Conservation (phyloP, 768 basidiomycete genomes). For the Leccinum ochraceum region DNA sequence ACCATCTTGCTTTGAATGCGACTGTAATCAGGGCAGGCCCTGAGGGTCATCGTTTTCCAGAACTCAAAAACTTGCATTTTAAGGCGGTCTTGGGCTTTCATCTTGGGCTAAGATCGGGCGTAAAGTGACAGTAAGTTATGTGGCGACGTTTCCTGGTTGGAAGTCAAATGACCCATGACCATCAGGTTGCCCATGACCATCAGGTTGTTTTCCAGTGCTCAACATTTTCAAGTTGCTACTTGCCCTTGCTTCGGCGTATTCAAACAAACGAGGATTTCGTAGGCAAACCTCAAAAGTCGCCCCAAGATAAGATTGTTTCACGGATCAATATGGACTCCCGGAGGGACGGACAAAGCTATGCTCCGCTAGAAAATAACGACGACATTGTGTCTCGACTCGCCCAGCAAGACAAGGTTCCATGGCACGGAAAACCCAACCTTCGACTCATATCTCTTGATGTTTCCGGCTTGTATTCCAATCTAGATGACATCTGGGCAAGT, state of each 20-base stretch:
- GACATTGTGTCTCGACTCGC: not conserved
- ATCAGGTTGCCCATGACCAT: too few species aligned
- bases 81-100: too few species aligned
- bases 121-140: too few species aligned
- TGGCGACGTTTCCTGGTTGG: not conserved
- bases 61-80: too few species aligned
- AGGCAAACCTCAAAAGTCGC: too few species aligned
- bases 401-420: conserved; percentile 21
- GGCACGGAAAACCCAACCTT: conserved; percentile 56
- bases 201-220: too few species aligned
- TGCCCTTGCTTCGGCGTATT: not conserved
- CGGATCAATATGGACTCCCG: not conserved
- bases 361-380: not conserved
- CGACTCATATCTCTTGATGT: not conserved
- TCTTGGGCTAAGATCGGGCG: too few species aligned
- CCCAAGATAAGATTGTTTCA: not conserved
- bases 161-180: not conserved
- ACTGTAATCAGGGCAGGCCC: too few species aligned
- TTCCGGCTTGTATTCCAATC: not conserved
- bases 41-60: too few species aligned
- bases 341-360: not conserved
- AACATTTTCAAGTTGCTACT: not conserved
- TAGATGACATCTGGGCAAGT: not conserved
- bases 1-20: too few species aligned
- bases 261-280: not conserved